phyloP scores from a whole-genome alignment of 257 asterid genomes.

The Capsicum pubescens region DNA sequence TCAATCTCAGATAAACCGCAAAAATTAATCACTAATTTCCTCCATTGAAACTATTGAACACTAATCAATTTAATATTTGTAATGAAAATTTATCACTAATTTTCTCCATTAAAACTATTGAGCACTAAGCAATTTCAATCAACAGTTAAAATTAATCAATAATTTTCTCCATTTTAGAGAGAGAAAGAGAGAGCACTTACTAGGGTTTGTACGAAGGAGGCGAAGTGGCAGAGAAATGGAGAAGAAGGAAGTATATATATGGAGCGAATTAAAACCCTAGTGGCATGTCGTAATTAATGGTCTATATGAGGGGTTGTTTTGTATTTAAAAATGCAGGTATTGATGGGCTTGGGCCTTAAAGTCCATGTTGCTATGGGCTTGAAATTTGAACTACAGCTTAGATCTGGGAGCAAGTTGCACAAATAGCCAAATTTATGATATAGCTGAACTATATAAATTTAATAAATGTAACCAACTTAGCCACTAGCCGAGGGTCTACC shows the following conservation, averaged over 20 bases:
- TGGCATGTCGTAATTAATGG: constrained; percentile 15
- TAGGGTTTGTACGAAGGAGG: constrained; percentile 25
- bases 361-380: not conserved
- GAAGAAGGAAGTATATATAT: not conserved
- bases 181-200: constrained; percentile 4
- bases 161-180: not conserved
- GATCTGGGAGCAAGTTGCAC: not conserved
- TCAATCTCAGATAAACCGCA: no score
- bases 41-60: not conserved
- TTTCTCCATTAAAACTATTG: no score
- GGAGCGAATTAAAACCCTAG: constrained; percentile 37
- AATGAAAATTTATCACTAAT: no score
- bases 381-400: not conserved
- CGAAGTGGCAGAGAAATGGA: constrained; percentile 7
- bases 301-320: not conserved
- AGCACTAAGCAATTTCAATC: not conserved
- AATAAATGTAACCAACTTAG: not conserved
- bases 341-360: not conserved
- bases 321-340: not conserved
- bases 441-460: not conserved
- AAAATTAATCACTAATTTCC: no score
- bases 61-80: no score
- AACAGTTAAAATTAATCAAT: not conserved
- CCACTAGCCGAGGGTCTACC: no score
- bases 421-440: not conserved